A percentile compares a stretch with the other conserved stretches of the same genome.
Conservation (phyloP, 805 yeast species). For the Starmera pachycereana region DNA sequence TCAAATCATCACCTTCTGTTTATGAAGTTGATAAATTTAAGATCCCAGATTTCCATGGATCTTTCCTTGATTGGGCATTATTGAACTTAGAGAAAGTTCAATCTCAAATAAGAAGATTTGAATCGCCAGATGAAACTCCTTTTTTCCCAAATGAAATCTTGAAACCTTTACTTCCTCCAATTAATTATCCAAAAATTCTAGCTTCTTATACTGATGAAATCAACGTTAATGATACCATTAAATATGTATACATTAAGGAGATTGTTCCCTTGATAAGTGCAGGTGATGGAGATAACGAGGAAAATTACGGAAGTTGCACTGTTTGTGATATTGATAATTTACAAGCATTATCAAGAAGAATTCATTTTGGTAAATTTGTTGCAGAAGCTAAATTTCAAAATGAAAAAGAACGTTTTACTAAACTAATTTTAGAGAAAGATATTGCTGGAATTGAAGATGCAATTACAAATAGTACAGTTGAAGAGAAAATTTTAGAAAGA, state of each 20-base stretch:
- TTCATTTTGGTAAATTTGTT: constrained; percentile 95
- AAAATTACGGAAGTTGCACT: constrained; percentile 83
- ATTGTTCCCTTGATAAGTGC: constrained; percentile 70
- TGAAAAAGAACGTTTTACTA: constrained; percentile 53
- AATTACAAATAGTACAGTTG: constrained; percentile 84
- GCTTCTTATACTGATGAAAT: constrained; percentile 68
- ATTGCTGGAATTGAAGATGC: constrained; percentile 62
- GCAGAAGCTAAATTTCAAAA: constrained; percentile 86
- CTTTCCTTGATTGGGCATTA: constrained; percentile 82
- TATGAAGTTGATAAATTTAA: constrained; percentile 48
- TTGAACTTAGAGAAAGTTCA: constrained; percentile 64
- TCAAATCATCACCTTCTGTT: constrained; percentile 62
- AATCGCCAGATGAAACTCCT: constrained; percentile 91
- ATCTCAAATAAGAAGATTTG: constrained; percentile 78
- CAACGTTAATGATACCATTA: constrained; percentile 65
- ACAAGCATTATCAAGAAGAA: constrained; percentile 82
- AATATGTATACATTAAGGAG: constrained; percentile 53
- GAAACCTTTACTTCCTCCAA: constrained; percentile 66
- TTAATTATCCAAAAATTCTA: constrained; percentile 69
- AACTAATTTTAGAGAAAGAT: constrained; percentile 57
- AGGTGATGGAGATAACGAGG: constrained; percentile 61
- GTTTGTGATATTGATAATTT: constrained; percentile 76
- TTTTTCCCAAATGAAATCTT: constrained; percentile 65
- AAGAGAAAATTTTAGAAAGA: constrained; percentile 70
- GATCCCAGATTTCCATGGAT: constrained; percentile 63